Conservation (phyloP, 306 rosid genomes). For the Gleditsia sinensis region DNA sequence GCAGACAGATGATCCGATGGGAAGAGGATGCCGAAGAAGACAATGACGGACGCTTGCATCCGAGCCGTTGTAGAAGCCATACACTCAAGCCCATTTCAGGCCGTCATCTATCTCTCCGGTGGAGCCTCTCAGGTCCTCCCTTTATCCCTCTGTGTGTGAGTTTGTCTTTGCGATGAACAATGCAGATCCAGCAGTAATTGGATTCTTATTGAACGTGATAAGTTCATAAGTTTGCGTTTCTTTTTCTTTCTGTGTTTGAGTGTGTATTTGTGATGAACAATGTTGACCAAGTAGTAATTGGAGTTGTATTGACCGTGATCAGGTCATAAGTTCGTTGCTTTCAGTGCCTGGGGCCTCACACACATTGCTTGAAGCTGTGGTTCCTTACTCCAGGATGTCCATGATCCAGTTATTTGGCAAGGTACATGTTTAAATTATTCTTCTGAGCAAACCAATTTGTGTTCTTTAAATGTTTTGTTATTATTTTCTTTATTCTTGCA, state of each 20-base stretch:
- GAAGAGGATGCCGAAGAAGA: neutral
- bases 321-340: conserved; percentile 69
- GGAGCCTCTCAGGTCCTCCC: conserved; percentile 79
- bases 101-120: conserved; percentile 72
- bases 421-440: conserved; percentile 33
- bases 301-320: neutral
- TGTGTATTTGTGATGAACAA: neutral
- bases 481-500: conserved; percentile 35
- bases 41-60: conserved; percentile 56
- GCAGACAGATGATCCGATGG: neutral
- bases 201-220: no score
- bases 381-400: conserved; percentile 81
- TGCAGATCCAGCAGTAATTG: no score
- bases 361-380: conserved; percentile 76
- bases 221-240: no score
- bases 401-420: conserved; percentile 77
- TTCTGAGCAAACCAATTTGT: neutral
- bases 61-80: conserved; percentile 63
- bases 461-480: neutral
- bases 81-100: conserved; percentile 68
- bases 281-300: neutral
- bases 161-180: no score
- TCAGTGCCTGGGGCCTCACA: conserved; percentile 85
- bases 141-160: neutral
- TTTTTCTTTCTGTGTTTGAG: neutral